Evolutionary conservation across 2,329 filamentous ascomycete genomes (phyloP), one percentile per base, ranked within the genome.

Genomic region (Pseudogymnoascus pannorum): DNA sequence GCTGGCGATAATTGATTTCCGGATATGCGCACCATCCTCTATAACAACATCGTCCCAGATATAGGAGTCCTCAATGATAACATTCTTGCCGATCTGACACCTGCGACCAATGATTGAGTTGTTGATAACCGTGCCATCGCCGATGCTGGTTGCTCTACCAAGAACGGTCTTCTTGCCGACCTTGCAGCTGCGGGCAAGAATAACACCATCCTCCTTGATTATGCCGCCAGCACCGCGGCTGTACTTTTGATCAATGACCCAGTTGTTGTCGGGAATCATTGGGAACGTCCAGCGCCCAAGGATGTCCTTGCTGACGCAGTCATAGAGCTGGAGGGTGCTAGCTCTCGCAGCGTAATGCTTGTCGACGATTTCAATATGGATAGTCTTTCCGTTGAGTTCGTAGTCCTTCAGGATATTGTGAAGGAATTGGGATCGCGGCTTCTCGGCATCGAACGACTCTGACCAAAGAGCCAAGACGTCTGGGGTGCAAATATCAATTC

Each of bases 401-500:
- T 91, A 96, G 73, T 99, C 94, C 76, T 97, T 97, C 60, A 99
- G 78, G 1, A 97, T 92, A 63, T 92, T 92, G 72, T 92, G 90
- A 35, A 99, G 76, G 69, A 96, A 97, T 69, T 96, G 91, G 69
- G 87, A 88, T 60, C 92, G 84, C 1, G 93, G 91, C 6, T 92
- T 82, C 72, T 97, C 92, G 73, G 96, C 97, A 73, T 99, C 93
- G 69, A 97, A 99, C 71, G 92, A 96, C 75, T 99, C 94, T 7
- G 92, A 94, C 91, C 94, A 99, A 62, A 97, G 77, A 6, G 92
- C 92, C 44, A 97, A 82, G 7, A 97, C 92, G 71, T 97, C 94
- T 0, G 93, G 92, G 1, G 94, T 97, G 75, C 93, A 97, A 66
- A 99, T 97, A 72, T 99, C 94, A 70, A 99, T 94, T 59, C 91